A percentile compares a stretch with the other conserved stretches of the same genome.
Conservation (phyloP, 352 stramenopile genomes). For the Globisporangium nagaii region DNA sequence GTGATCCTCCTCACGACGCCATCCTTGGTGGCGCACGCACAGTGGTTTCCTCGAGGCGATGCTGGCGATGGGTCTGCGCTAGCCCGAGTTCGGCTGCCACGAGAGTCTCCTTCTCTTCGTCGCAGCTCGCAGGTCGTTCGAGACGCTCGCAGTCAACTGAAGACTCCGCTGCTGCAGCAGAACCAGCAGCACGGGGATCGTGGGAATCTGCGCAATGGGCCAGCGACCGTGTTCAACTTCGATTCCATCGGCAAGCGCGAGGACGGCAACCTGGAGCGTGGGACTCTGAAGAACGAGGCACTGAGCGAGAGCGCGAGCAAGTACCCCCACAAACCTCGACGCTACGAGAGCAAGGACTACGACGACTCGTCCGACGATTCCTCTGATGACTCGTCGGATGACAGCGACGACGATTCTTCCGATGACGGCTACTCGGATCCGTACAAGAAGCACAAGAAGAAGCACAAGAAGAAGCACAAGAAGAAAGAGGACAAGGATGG, state of each 20-base stretch:
- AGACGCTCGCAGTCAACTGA: background rate
- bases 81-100: background rate
- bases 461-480: constrained; percentile 13
- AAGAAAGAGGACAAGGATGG: constrained; percentile 8
- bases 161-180: background rate
- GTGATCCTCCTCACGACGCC: background rate
- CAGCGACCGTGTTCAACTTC: background rate
- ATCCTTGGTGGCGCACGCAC: background rate
- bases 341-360: constrained; percentile 4
- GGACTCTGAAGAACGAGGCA: constrained; percentile 70
- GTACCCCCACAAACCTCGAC: background rate
- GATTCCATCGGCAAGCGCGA: background rate
- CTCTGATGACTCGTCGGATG: constrained; percentile 1
- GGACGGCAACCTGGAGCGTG: constrained; percentile 17
- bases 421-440: background rate
- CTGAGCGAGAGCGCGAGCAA: constrained; percentile 5
- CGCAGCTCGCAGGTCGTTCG: background rate
- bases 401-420: constrained; percentile 3
- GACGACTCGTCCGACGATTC: constrained; percentile 13
- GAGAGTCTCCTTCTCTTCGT: background rate
- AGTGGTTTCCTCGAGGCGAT: background rate
- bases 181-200: background rate
- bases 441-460: constrained; percentile 10
- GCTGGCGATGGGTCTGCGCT: background rate
- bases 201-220: background rate